Evolutionary conservation across 2,329 filamentous ascomycete species (phyloP), one percentile per base, ranked within the genome.

Genomic region (Cadophora gregata): DNA sequence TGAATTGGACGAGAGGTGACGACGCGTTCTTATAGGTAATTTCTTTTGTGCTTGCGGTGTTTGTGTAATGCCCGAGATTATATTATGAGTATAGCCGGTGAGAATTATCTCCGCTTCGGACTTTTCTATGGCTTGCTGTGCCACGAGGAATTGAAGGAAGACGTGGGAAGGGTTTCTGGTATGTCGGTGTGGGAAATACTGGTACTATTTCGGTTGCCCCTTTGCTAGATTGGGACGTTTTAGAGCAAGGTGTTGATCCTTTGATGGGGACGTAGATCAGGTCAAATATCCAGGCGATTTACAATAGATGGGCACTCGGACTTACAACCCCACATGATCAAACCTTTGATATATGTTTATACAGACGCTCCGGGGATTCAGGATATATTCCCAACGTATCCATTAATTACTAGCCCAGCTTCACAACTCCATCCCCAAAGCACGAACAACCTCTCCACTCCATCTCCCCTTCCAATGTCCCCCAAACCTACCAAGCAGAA

Each of bases 401-500:
- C n/a, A n/a, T n/a, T n/a, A n/a, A n/a, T n/a, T n/a, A n/a, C n/a
- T n/a, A n/a, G n/a, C n/a, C n/a, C n/a, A n/a, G 36, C 36, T 33
- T 38, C 8, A 38, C 12, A 8, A 38, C 2, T 27, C 47, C 47
- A 29, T 16, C 25, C n/a, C n/a, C n/a, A n/a, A n/a, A n/a, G n/a
- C n/a, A n/a, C n/a, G n/a, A n/a, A n/a, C n/a, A n/a, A n/a, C n/a
- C n/a, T 24, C 45, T 21, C 27, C 8, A 14, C 29, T n/a, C 36
- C n/a, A 1, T 4, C 3, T 45, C 25, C 10, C 27, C 29, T 21
- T 6, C n/a, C n/a, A n/a, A n/a, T n/a, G n/a, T n/a, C n/a, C n/a
- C n/a, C n/a, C n/a, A n/a, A n/a, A n/a, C n/a, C 16, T 64, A 88
- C 86, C 86, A 88, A 21, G 85, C 84, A 48, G 81, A 77, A 68